Percentiles rank a stretch among this genome's conserved stretches.
These are phyloP conservation scores for Xylariaceae sp. DNA, from an alignment of 2,329 filamentous ascomycete genomes.

Conservation along the genomic window DNA sequence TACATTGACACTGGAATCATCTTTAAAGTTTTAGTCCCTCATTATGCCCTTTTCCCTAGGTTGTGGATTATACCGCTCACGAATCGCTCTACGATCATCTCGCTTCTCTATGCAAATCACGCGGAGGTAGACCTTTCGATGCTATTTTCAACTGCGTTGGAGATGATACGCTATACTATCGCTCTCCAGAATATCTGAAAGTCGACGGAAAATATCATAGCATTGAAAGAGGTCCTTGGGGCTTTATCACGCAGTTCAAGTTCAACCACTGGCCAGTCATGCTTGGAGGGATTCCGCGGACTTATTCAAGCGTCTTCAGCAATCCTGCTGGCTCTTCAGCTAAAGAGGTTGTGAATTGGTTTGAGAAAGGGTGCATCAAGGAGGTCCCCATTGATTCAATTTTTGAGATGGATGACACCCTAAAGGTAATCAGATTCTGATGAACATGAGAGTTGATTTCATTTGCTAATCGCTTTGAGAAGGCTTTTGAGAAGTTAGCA, in stretches of 20 bases:
- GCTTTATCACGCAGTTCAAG: constrained; percentile 29
- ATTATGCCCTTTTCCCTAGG: constrained; percentile 14
- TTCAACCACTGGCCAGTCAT: constrained; percentile 27
- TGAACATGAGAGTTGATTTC: neutral
- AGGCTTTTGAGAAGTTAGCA: constrained; percentile 28
- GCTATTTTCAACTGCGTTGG: constrained; percentile 35
- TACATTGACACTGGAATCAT: neutral
- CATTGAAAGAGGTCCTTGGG: constrained; percentile 28
- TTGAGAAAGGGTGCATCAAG: constrained; percentile 20
- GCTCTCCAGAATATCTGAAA: constrained; percentile 32
- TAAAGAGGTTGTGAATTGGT: constrained; percentile 15
- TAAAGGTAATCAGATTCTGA: constrained; percentile 18
- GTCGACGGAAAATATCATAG: constrained; percentile 29
- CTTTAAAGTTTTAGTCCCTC: neutral
- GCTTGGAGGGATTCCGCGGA: constrained; percentile 31
- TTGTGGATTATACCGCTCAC: constrained; percentile 33
- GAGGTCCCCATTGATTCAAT: constrained; percentile 30
- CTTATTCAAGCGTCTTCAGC: constrained; percentile 20
- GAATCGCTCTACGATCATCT: constrained; percentile 27
- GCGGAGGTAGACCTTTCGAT: constrained; percentile 22
- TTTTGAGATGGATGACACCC: constrained; percentile 27
- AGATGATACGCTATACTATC: constrained; percentile 30
- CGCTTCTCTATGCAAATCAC: constrained; percentile 18
- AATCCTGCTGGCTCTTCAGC: constrained; percentile 22
- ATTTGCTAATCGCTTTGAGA: constrained; percentile 3